phyloP scores from a whole-genome alignment of 1,139 yeast genomes.

The Yamadazyma atlantica region DNA sequence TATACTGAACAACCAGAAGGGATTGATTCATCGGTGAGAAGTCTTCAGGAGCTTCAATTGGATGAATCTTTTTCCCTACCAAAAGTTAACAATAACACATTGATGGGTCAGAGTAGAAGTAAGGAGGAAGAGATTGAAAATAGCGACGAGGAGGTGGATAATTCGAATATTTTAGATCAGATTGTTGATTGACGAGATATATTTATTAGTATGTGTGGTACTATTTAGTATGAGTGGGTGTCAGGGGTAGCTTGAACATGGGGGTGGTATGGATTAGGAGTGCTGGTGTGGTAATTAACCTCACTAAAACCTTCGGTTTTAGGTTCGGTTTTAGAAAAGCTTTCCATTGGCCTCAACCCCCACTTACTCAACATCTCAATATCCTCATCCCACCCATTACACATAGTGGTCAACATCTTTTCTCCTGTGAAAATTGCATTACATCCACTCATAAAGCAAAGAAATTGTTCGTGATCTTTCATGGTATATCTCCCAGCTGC shows the following conservation, averaged over 20 bases:
- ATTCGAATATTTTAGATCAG: neutral
- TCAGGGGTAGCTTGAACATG: too few species aligned
- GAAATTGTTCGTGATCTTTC: slow-evolving; percentile 73
- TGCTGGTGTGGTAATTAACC: too few species aligned
- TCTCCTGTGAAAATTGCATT: slow-evolving; percentile 84
- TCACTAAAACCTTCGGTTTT: too few species aligned
- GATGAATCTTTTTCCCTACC: slow-evolving; percentile 37
- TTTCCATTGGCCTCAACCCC: slow-evolving; percentile 72
- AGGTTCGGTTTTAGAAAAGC: slow-evolving; percentile 26
- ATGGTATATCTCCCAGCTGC: slow-evolving; percentile 84
- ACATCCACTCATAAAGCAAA: slow-evolving; percentile 77
- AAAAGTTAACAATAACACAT: slow-evolving; percentile 18
- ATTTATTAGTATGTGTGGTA: too few species aligned
- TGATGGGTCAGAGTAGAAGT: slow-evolving; percentile 6
- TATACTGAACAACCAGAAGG: slow-evolving; percentile 3
- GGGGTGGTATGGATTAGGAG: too few species aligned
- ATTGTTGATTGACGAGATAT: neutral
- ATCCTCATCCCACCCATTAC: slow-evolving; percentile 86
- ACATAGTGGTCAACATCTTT: slow-evolving; percentile 79
- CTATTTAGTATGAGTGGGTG: too few species aligned
- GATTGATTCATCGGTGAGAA: slow-evolving; percentile 1
- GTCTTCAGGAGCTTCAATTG: slow-evolving; percentile 7
- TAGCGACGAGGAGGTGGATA: slow-evolving; percentile 8
- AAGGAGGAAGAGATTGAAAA: slow-evolving; percentile 6
- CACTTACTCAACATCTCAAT: slow-evolving; percentile 63